Evolutionary conservation across 176 grass and related monocot genomes (phyloP), one percentile per base, ranked within the genome.

Genomic region (Oryza nivara): DNA sequence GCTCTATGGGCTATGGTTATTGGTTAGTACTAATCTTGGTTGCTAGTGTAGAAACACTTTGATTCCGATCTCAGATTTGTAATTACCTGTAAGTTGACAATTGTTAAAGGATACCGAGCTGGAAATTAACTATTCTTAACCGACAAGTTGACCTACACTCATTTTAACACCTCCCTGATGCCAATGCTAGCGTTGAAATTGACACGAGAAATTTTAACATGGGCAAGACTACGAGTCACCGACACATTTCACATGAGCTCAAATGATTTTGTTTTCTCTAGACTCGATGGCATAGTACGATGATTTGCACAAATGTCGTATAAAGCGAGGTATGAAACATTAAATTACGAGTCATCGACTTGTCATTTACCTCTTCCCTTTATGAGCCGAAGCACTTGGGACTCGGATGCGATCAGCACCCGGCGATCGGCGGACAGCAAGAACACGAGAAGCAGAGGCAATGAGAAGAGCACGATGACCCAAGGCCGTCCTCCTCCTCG

Each of bases 401-500:
- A 48, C 1, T 86, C 12, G 14, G 84, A 45, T 7, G 43, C 19
- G 12, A 9, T 40, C 9, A 73, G 5, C 69, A 38, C 28, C 26
- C 67, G 60, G 20, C 64, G 47, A 20, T 76, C 72, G 19, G 63
- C 40, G 16, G 47, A 26, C 25, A 87, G 23, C 15, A 86, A 13
- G 70, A 87, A 11, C 4, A 82, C 0, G 4, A 82, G 49, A 17
- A 82, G 72, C 7, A 70, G 40, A 32, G 72, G 72, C 16, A 77
- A 14, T 20, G 49, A 56, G 36, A 87, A 36, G 25, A 87, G 17
- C 78, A 86, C 7, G 48, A 82, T 2, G 22, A 87, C 4, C 72
- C 23, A 12, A 3, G 0, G 17, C 23, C 36, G 34, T 19, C 51
- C 47, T 11, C 15, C 72, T 6, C 72, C 48, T 22, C 23, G 34